Conservation (phyloP, 805 yeast species). For the Suhomyces prunicola region DNA sequence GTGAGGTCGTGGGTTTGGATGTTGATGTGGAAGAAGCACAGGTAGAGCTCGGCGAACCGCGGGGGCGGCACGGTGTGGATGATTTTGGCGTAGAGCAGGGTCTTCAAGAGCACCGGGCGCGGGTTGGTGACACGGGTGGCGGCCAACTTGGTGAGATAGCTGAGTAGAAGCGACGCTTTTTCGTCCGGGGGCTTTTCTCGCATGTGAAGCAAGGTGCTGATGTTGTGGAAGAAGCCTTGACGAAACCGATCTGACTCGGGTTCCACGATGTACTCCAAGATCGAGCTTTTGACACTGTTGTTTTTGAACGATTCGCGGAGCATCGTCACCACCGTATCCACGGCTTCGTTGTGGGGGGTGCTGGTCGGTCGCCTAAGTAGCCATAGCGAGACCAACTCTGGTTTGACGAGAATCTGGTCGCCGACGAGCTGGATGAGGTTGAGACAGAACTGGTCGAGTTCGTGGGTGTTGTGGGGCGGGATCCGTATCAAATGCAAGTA, state of each 20-base stretch:
- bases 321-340: conserved; percentile 12
- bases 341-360: not conserved
- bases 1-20: conserved; percentile 23
- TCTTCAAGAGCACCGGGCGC: conserved; percentile 17
- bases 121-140: conserved; percentile 19
- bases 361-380: not conserved
- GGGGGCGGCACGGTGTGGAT: conserved; percentile 15
- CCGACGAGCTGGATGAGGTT: conserved; percentile 28
- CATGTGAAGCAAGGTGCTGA: conserved; percentile 12
- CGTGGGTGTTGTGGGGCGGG: conserved; percentile 21
- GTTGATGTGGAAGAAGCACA: conserved; percentile 30
- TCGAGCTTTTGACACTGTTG: conserved; percentile 23
- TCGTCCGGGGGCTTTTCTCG: conserved; percentile 10
- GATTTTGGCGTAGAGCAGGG: conserved; percentile 15
- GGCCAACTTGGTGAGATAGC: conserved; percentile 27
- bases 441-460: conserved; percentile 27
- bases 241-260: conserved; percentile 19
- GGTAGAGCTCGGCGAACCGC: conserved; percentile 22
- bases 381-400: conserved; percentile 18
- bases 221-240: conserved; percentile 14
- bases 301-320: conserved; percentile 14
- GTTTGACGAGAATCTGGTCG: conserved; percentile 25
- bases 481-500: conserved; percentile 24
- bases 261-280: conserved; percentile 24
- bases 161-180: conserved; percentile 18